Base-by-base conservation (phyloP, 2,329 filamentous ascomycete genomes). In the Epichloe sylvatica region DNA sequence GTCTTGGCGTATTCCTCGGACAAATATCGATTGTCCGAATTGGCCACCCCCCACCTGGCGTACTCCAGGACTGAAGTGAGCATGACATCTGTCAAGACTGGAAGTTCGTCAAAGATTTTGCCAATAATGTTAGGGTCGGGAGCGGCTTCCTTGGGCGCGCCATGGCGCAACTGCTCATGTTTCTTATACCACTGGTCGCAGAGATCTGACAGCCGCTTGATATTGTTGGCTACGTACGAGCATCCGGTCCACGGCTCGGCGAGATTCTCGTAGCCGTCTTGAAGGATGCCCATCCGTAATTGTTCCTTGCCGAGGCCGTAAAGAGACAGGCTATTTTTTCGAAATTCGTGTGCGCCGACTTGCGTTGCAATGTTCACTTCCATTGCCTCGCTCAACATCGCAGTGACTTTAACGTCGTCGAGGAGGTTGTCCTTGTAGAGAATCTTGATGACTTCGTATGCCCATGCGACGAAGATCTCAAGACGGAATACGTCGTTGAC, bases 211-310 rank as follows among this genome's bases (percentile, higher is more conserved):
- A 82, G 70, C 17, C 78, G 77, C 59, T 78, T 77, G 12, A 73
- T 59, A 53, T 81, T 82, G 61, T 81, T 81, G 46, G 79, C 75
- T 49, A 81, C 70, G 54, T 74, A 78, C 41, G 70, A 65, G 55
- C 77, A 80, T 15, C 86, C 89, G 0, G 90, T 96, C 92, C 92
- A 98, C 42, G 90, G 85, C 52, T 86, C 81, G 0, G 84, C 78
- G 8, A 96, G 72, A 11, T 75, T 78, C 19, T 81, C 75, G 59
- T 88, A 90, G 42, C 78, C 77, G 15, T 74, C 69, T 2, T 70
- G 67, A 9, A 86, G 65, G 23, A 87, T 76, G 6, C 83, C 83
- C 55, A 83, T 71, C 45, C 80, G 72, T 34, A 92, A 65, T 47
- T 77, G 69, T 54, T 89, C 84, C 15, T 76, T 69, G 17, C 76